Conservation (phyloP, 352 stramenopile genomes). For the Phytophthora fragariaefolia region DNA sequence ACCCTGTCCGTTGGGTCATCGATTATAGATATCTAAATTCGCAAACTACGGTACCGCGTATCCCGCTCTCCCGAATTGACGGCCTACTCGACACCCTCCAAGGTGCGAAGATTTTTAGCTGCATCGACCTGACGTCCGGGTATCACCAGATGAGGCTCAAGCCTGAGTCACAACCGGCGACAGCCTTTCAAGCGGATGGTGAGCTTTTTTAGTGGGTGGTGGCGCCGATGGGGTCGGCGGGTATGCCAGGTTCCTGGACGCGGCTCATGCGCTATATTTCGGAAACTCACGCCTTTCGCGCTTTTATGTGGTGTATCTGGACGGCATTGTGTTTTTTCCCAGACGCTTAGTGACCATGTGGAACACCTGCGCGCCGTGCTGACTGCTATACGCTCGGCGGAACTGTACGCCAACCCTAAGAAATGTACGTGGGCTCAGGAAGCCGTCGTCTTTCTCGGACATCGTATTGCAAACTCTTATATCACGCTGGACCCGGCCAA, state of each 20-base stretch:
- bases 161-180: neutral
- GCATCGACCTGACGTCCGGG: neutral
- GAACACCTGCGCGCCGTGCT: constrained; percentile 2
- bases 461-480: constrained; percentile 4
- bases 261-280: constrained; percentile 14
- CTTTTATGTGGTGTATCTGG: constrained; percentile 13
- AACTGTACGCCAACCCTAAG: constrained; percentile 3
- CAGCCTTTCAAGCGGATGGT: constrained; percentile 7
- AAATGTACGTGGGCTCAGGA: constrained; percentile 9
- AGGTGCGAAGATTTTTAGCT: neutral
- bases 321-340: constrained; percentile 16
- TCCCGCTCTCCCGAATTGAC: neutral
- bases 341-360: constrained; percentile 6
- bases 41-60: constrained; percentile 1
- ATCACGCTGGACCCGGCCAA: constrained; percentile 17
- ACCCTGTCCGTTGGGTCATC: neutral
- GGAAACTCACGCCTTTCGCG: neutral
- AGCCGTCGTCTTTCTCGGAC: constrained; percentile 2
- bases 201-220: constrained; percentile 5
- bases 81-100: neutral
- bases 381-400: neutral
- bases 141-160: constrained; percentile 10
- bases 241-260: constrained; percentile 12
- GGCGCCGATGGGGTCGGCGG: neutral
- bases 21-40: neutral